Conservation (phyloP, 2,329 filamentous ascomycete genomes). For the Rachicladosporium sp. region DNA sequence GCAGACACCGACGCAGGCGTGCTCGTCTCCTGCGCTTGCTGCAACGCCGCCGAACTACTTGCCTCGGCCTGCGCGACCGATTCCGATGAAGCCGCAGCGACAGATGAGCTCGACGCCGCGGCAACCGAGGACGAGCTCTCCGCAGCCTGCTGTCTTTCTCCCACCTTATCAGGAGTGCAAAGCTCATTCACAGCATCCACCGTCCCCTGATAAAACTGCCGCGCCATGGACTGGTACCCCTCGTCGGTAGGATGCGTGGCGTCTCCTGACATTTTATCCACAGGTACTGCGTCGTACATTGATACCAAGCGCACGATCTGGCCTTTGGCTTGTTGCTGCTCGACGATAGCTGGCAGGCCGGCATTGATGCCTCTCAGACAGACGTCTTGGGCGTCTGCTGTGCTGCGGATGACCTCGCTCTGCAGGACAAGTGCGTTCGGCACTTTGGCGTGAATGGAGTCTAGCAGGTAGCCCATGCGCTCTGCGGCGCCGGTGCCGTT, state of each 20-base stretch:
- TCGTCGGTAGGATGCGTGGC: slow-evolving; percentile 2
- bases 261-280: not conserved
- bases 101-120: too few species aligned
- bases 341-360: not conserved
- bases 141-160: too few species aligned
- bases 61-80: too few species aligned
- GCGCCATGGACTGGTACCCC: not conserved
- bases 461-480: not conserved
- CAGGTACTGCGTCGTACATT: slow-evolving; percentile 2
- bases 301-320: not conserved
- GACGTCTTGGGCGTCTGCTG: not conserved
- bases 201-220: not conserved
- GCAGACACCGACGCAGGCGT: too few species aligned
- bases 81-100: too few species aligned
- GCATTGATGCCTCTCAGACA: slow-evolving; percentile 1
- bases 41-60: too few species aligned
- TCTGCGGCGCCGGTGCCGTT: not conserved
- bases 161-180: too few species aligned
- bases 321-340: not conserved
- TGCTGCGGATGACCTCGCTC: not conserved
- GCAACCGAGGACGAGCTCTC: too few species aligned
- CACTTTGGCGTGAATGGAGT: not conserved
- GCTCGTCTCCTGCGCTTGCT: too few species aligned
- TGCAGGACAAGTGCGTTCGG: not conserved
- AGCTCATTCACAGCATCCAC: too few species aligned